Percentiles rank a stretch among this genome's conserved stretches.
These are phyloP conservation scores for Periconia digitata DNA, from an alignment of 2,329 filamentous ascomycete genomes.

Conservation along the genomic window DNA sequence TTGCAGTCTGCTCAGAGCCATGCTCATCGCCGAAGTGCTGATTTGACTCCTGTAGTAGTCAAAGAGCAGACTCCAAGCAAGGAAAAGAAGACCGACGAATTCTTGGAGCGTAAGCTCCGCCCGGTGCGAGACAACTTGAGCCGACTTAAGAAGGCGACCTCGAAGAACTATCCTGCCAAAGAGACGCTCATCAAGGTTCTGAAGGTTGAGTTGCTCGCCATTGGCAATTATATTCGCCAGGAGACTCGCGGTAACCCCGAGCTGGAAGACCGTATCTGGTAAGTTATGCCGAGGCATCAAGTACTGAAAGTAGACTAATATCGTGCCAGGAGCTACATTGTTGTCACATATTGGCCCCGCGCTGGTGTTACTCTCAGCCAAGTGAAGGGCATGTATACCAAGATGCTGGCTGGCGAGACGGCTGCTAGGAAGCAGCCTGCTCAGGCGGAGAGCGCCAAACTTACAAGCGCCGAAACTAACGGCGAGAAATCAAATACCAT, in stretches of 20 bases:
- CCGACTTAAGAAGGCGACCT: slow-evolving; percentile 62
- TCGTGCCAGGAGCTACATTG: slow-evolving; percentile 35
- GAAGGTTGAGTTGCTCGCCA: slow-evolving; percentile 61
- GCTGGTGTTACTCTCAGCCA: slow-evolving; percentile 29
- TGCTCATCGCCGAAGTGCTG: slow-evolving; percentile 31
- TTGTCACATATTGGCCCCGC: slow-evolving; percentile 43
- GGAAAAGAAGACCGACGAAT: slow-evolving; percentile 45
- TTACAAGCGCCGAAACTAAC: slow-evolving; percentile 8
- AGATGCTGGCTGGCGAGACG: slow-evolving; percentile 34
- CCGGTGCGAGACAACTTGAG: slow-evolving; percentile 64
- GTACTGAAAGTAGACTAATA: slow-evolving; percentile 19
- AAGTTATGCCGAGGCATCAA: slow-evolving; percentile 22
- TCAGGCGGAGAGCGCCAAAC: slow-evolving; percentile 19
- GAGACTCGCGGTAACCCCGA: slow-evolving; percentile 46
- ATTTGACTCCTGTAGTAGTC: slow-evolving; percentile 24
- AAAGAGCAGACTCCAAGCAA: slow-evolving; percentile 12
- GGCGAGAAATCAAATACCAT: slow-evolving; percentile 1
- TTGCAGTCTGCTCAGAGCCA: slow-evolving; percentile 52
- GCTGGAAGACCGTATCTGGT: slow-evolving; percentile 57
- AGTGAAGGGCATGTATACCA: slow-evolving; percentile 43
- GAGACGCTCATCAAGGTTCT: slow-evolving; percentile 64
- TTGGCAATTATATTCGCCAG: slow-evolving; percentile 64
- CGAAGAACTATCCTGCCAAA: slow-evolving; percentile 63
- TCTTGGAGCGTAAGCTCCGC: slow-evolving; percentile 56
- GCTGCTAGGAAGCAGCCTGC: slow-evolving; percentile 5